These are phyloP conservation scores for Petunia secreta DNA, from an alignment of 257 asterid genomes.

Conservation along the genomic window DNA sequence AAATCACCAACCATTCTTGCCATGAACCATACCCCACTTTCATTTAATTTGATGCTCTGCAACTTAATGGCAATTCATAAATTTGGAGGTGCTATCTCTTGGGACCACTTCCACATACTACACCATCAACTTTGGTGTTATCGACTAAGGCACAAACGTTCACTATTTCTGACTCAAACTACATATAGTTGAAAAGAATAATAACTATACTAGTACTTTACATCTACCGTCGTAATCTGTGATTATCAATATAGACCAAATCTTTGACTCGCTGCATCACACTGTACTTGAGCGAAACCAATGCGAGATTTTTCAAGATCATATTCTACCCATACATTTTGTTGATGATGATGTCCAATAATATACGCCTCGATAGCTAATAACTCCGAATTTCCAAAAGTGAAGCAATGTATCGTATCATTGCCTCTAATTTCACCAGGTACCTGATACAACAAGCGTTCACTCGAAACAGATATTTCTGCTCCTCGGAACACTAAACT, in stretches of 20 bases:
- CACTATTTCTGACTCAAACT: not conserved
- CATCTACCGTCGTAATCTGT: not conserved
- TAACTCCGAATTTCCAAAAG: constrained; percentile 81
- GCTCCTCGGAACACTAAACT: constrained; percentile 73
- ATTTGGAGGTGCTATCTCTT: not conserved
- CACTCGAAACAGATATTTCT: constrained; percentile 55
- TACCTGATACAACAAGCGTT: constrained; percentile 59
- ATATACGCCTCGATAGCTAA: constrained; percentile 67
- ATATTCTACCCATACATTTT: constrained; percentile 81
- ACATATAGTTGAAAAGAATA: not conserved
- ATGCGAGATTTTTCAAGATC: constrained; percentile 72
- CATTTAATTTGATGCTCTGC: constrained; percentile 1
- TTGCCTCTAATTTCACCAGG: constrained; percentile 56
- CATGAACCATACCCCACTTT: not conserved
- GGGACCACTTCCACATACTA: constrained; percentile 22
- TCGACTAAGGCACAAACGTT: not conserved
- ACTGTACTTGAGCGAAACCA: constrained; percentile 68
- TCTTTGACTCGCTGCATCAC: constrained; percentile 68
- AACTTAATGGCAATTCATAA: constrained; percentile 12
- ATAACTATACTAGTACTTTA: not conserved
- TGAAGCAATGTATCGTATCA: constrained; percentile 72
- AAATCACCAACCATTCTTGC: not conserved
- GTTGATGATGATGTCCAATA: constrained; percentile 87
- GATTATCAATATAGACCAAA: constrained; percentile 39
- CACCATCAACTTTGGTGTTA: not conserved